phyloP scores from a whole-genome alignment of 768 basidiomycete genomes.

The Tubosaeta brunneosetosa region DNA sequence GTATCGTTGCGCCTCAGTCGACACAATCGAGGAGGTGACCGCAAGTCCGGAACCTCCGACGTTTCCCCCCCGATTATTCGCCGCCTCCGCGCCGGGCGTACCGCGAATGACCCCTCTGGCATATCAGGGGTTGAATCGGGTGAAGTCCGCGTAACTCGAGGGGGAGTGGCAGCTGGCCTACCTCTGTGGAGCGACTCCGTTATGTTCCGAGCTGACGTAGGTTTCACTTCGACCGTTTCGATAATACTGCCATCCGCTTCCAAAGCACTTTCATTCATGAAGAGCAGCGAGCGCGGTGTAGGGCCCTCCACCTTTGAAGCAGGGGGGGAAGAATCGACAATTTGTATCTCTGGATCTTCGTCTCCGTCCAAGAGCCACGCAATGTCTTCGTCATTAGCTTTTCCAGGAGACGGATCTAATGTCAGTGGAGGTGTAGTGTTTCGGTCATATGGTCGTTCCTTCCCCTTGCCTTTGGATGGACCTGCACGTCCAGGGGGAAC shows the following conservation, averaged over 20 bases:
- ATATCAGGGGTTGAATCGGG: conserved; percentile 19
- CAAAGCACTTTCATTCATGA: conserved; percentile 20
- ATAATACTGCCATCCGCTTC: conserved; percentile 4
- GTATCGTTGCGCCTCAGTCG: conserved; percentile 27
- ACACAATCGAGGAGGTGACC: conserved; percentile 29
- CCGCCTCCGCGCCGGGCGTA: conserved; percentile 38
- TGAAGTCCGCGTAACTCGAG: conserved; percentile 19
- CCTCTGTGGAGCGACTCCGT: conserved; percentile 10
- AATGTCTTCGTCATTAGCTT: conserved; percentile 39
- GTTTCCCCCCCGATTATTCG: conserved; percentile 7
- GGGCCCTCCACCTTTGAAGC: conserved; percentile 6
- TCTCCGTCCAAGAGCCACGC: conserved; percentile 68
- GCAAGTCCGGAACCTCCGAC: conserved; percentile 24
- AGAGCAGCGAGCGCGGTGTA: not conserved
- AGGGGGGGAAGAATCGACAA: conserved; percentile 49
- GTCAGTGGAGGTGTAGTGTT: not conserved
- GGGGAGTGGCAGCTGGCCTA: conserved; percentile 35
- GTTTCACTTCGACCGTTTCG: conserved; percentile 23
- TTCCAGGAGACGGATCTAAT: not conserved
- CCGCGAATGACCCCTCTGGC: conserved; percentile 42
- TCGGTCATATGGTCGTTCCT: conserved; percentile 9
- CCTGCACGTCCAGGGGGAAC: not conserved
- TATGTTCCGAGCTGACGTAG: conserved; percentile 2
- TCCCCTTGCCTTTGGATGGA: conserved; percentile 4
- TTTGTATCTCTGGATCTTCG: conserved; percentile 49